Conservation (phyloP, 1,284 basidiomycete species). For the Ustilago trichophora region DNA sequence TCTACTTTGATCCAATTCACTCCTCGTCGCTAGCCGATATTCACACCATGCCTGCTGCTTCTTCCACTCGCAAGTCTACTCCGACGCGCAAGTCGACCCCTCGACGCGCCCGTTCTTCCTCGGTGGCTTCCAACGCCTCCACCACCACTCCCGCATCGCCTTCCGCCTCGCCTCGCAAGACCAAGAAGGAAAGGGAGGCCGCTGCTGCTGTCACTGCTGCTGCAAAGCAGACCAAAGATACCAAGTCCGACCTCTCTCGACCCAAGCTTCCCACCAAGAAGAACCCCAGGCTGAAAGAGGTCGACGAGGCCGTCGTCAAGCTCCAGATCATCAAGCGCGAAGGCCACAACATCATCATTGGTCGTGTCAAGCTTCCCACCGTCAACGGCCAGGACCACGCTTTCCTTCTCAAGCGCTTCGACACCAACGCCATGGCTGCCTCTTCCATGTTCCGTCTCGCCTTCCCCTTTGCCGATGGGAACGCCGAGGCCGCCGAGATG, state of each 20-base stretch:
- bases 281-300: constrained; percentile 57
- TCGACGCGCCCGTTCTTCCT: constrained; percentile 59
- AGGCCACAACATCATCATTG: constrained; percentile 84
- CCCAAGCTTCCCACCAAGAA: constrained; percentile 57
- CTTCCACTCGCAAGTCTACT: constrained; percentile 40
- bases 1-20: not conserved
- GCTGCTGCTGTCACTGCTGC: constrained; percentile 16
- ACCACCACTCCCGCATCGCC: constrained; percentile 37
- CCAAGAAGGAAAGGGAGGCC: constrained; percentile 38
- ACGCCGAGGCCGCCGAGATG: constrained; percentile 83
- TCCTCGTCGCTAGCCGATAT: not conserved
- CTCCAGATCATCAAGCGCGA: constrained; percentile 84
- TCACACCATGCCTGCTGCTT: constrained; percentile 37
- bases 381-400: constrained; percentile 73
- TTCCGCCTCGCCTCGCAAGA: constrained; percentile 40
- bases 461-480: constrained; percentile 83
- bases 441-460: constrained; percentile 98
- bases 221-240: constrained; percentile 21
- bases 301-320: constrained; percentile 72
- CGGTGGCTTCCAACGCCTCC: constrained; percentile 58
- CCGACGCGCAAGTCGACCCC: constrained; percentile 56
- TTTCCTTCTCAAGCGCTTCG: constrained; percentile 93
- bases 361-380: constrained; percentile 91
- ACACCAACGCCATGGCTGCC: constrained; percentile 92
- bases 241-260: constrained; percentile 31